Evolutionary conservation across 495 filamentous ascomycete species (phyloP).

Genomic region (Cladorrhinum samala): DNA sequence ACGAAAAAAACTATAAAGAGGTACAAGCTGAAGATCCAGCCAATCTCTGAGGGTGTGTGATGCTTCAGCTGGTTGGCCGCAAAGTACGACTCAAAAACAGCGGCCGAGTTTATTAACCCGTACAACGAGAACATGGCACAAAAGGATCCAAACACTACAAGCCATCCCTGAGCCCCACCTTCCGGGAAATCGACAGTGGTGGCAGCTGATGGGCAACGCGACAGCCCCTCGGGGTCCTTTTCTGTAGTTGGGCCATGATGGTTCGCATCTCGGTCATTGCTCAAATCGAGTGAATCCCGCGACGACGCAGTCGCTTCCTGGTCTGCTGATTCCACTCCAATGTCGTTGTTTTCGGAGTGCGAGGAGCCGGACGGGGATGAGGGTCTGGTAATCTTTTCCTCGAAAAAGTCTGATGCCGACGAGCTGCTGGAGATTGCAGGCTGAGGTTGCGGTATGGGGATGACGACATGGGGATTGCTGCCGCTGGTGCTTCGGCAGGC

Average conservation of each 20-base stretch:
- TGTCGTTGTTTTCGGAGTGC: background rate
- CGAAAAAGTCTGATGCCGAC: background rate
- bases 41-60: constrained; percentile 51
- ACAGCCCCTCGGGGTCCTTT: constrained; percentile 1
- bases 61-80: constrained; percentile 50
- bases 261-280: background rate
- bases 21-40: constrained; percentile 60
- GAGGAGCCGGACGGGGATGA: background rate
- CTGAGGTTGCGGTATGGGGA: background rate
- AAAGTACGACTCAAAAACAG: constrained; percentile 59
- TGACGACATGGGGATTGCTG: constrained; percentile 1
- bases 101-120: constrained; percentile 58
- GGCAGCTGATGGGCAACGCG: constrained; percentile 10
- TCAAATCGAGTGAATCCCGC: background rate
- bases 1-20: constrained; percentile 59
- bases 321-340: background rate
- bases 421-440: background rate
- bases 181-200: constrained; percentile 48
- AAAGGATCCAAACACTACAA: constrained; percentile 55
- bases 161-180: constrained; percentile 55
- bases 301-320: background rate
- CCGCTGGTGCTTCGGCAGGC: constrained; percentile 1
- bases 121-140: constrained; percentile 58
- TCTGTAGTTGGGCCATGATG: background rate
- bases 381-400: background rate